Percentiles rank a stretch among this genome's conserved stretches.
phyloP scores from a whole-genome alignment of 176 grass and related monocot genomes.

The Chloris gayana region DNA sequence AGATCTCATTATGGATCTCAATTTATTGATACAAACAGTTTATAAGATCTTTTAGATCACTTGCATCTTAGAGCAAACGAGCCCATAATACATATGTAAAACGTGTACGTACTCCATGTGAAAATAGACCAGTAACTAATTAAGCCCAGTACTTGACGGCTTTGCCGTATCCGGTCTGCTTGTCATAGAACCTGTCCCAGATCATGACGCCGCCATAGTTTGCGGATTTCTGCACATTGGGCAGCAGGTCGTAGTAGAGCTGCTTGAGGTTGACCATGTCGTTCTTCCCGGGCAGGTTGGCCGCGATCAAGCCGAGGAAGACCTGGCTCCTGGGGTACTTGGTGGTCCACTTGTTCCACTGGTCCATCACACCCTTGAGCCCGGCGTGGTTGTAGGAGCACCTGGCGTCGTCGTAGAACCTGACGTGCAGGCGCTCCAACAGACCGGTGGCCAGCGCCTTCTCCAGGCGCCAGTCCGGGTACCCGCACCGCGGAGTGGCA shows the following conservation, averaged over 20 bases:
- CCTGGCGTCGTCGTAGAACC: background rate
- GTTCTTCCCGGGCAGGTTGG: background rate
- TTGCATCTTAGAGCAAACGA: no score
- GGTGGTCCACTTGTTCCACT: no score
- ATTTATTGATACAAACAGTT: no score
- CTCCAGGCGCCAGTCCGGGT: background rate
- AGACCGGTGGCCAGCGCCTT: background rate
- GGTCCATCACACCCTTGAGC: background rate
- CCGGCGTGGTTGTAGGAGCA: background rate
- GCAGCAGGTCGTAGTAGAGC: background rate
- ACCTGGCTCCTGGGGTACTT: no score
- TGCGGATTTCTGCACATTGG: constrained; percentile 13
- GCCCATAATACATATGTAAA: no score
- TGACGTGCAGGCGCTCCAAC: background rate
- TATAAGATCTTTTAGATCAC: no score
- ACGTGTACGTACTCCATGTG: no score
- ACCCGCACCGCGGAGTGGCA: constrained; percentile 9
- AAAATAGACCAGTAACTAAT: no score
- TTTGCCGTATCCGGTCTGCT: background rate
- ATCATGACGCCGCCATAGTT: constrained; percentile 45
- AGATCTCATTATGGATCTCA: no score
- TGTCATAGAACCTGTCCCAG: no score
- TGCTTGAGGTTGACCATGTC: background rate
- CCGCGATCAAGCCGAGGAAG: background rate
- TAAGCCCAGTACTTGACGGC: constrained; percentile 32